phyloP scores from a whole-genome alignment of 768 basidiomycete species.

The Trametes meyenii region DNA sequence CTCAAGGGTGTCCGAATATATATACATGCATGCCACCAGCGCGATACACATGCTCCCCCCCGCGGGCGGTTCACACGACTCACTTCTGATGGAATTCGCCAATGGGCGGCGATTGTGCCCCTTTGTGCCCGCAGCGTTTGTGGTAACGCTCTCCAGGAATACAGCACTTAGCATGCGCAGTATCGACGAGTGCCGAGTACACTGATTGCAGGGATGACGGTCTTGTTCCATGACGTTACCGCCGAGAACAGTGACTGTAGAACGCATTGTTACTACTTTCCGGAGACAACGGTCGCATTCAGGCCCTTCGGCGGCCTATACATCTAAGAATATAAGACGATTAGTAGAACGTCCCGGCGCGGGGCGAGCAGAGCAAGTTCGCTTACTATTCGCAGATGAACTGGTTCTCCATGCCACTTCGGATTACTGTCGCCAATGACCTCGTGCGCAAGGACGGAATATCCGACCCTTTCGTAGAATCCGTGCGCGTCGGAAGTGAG shows the following conservation, averaged over 20 bases:
- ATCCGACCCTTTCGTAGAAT: constrained; percentile 21
- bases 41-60: too few species aligned
- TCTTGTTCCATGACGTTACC: neutral
- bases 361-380: neutral
- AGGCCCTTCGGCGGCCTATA: neutral
- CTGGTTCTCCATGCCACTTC: constrained; percentile 13
- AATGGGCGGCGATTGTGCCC: too few species aligned
- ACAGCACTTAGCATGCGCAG: too few species aligned
- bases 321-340: neutral
- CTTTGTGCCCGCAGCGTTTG: too few species aligned
- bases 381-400: constrained; percentile 17
- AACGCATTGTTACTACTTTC: too few species aligned
- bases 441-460: neutral
- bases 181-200: too few species aligned
- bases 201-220: neutral
- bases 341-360: neutral
- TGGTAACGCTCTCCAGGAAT: too few species aligned
- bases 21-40: too few species aligned
- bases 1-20: too few species aligned
- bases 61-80: too few species aligned
- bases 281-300: too few species aligned
- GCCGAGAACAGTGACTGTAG: neutral
- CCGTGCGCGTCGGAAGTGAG: constrained; percentile 15
- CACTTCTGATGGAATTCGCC: too few species aligned
- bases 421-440: constrained; percentile 15